Percentiles rank a stretch among this genome's conserved stretches.
Evolutionary conservation across 805 yeast genomes (phyloP).

Genomic region (Grigorovia transvaalensis): DNA sequence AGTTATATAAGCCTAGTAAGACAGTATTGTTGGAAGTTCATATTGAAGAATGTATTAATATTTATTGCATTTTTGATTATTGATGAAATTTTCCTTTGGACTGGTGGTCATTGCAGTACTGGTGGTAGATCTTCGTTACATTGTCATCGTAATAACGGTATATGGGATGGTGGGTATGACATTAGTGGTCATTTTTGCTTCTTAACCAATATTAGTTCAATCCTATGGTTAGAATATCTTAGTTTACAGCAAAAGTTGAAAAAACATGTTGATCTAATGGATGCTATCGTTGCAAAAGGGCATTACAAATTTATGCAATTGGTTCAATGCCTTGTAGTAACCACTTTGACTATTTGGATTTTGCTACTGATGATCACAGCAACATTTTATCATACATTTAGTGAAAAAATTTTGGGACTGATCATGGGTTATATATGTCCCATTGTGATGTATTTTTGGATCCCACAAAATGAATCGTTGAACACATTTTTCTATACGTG

Average conservation of each 20-base stretch:
- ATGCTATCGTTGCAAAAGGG: conserved; percentile 1
- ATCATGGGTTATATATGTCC: conserved; percentile 50
- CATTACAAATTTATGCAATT: conserved; percentile 6
- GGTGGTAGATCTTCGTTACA: conserved; percentile 21
- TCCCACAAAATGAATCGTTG: conserved; percentile 12
- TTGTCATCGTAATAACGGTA: conserved; percentile 26
- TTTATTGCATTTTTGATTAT: conserved; percentile 21
- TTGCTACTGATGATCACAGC: conserved; percentile 55
- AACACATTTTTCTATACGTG: conserved; percentile 3
- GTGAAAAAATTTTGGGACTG: conserved; percentile 66
- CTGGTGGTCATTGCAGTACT: conserved; percentile 28
- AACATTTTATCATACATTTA: conserved; percentile 68
- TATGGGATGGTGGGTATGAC: conserved; percentile 44
- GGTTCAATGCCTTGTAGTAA: not conserved
- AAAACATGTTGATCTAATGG: conserved; percentile 6
- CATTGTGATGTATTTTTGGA: conserved; percentile 32
- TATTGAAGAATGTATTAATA: conserved; percentile 19
- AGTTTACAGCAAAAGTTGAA: conserved; percentile 7
- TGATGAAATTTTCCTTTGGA: conserved; percentile 25
- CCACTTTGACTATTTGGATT: conserved; percentile 42
- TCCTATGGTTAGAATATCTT: conserved; percentile 31
- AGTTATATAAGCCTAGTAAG: conserved; percentile 6
- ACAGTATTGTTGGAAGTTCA: conserved; percentile 18
- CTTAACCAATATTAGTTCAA: conserved; percentile 33
- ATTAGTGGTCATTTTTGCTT: conserved; percentile 45